Conservation (phyloP, 2,329 filamentous ascomycete species). For the Harringtonia lauricola region DNA sequence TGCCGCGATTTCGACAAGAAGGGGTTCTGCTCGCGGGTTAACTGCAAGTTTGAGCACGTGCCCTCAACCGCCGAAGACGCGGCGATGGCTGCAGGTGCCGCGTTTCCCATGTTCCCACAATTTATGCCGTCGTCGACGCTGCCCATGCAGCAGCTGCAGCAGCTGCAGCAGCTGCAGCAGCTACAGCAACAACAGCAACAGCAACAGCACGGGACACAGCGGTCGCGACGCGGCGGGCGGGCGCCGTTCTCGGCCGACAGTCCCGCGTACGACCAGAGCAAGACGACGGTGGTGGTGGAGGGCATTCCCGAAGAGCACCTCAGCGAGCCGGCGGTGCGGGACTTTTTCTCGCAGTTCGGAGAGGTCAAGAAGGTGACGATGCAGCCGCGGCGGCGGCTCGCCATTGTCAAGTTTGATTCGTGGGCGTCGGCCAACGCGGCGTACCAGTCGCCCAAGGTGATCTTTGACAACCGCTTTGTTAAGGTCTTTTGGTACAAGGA, state of each 20-base stretch:
- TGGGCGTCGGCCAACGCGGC: constrained; percentile 59
- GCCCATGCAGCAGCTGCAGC: no score
- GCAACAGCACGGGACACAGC: constrained; percentile 9
- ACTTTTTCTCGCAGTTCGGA: constrained; percentile 66
- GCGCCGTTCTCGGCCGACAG: constrained; percentile 55
- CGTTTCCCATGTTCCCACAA: not conserved
- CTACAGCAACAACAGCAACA: no score
- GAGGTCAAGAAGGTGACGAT: constrained; percentile 51
- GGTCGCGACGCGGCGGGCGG: constrained; percentile 21
- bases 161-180: no score
- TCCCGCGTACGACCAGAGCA: constrained; percentile 48
- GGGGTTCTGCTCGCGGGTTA: constrained; percentile 59
- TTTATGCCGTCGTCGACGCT: not conserved
- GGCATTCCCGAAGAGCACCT: constrained; percentile 66
- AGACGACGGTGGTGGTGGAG: constrained; percentile 63
- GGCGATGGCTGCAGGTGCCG: not conserved
- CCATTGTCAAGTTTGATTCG: constrained; percentile 56
- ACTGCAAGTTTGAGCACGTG: constrained; percentile 57
- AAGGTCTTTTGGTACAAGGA: constrained; percentile 71
- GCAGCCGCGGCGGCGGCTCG: constrained; percentile 54
- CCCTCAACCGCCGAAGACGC: not conserved
- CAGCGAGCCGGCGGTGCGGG: constrained; percentile 50
- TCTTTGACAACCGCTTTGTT: constrained; percentile 79
- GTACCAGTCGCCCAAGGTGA: constrained; percentile 65
- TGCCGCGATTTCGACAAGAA: constrained; percentile 65